phyloP scores from a whole-genome alignment of 2,329 filamentous ascomycete genomes.

The Penicillium corylophilum region DNA sequence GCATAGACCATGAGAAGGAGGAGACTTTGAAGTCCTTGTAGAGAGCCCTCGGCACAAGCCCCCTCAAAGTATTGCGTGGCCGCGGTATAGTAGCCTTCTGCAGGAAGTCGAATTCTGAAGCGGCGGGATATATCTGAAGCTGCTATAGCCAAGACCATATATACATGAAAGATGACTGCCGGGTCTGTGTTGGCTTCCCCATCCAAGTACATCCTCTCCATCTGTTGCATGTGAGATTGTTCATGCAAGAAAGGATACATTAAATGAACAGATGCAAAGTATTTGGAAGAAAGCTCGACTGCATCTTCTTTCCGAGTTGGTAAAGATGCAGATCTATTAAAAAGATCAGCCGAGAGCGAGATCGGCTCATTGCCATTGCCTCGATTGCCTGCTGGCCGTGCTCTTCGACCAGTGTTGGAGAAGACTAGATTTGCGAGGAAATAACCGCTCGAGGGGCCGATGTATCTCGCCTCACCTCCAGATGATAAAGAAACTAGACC shows the following conservation, averaged over 20 bases:
- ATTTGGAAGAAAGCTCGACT: slow-evolving; percentile 45
- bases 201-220: slow-evolving; percentile 38
- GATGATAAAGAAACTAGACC: slow-evolving; percentile 53
- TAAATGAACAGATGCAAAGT: slow-evolving; percentile 51
- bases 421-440: slow-evolving; percentile 54
- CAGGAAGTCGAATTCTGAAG: slow-evolving; percentile 46
- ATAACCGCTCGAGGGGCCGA: slow-evolving; percentile 58
- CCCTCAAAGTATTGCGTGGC: slow-evolving; percentile 51
- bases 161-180: slow-evolving; percentile 48
- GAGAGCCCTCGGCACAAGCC: slow-evolving; percentile 50
- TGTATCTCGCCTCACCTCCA: slow-evolving; percentile 51
- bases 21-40: slow-evolving; percentile 52
- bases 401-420: slow-evolving; percentile 34
- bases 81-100: slow-evolving; percentile 51
- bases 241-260: slow-evolving; percentile 54
- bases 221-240: slow-evolving; percentile 39
- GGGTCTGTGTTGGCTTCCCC: slow-evolving; percentile 29
- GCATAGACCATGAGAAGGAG: slow-evolving; percentile 48
- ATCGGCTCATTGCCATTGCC: slow-evolving; percentile 12
- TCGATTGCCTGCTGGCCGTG: slow-evolving; percentile 7
- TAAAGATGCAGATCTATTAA: slow-evolving; percentile 31
- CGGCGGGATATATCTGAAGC: slow-evolving; percentile 48
- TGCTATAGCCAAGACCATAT: slow-evolving; percentile 55
- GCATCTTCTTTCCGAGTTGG: slow-evolving; percentile 39
- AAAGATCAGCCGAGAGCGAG: slow-evolving; percentile 25